phyloP scores from a whole-genome alignment of 169 alveolate species.

The Perkinsus marinus region DNA sequence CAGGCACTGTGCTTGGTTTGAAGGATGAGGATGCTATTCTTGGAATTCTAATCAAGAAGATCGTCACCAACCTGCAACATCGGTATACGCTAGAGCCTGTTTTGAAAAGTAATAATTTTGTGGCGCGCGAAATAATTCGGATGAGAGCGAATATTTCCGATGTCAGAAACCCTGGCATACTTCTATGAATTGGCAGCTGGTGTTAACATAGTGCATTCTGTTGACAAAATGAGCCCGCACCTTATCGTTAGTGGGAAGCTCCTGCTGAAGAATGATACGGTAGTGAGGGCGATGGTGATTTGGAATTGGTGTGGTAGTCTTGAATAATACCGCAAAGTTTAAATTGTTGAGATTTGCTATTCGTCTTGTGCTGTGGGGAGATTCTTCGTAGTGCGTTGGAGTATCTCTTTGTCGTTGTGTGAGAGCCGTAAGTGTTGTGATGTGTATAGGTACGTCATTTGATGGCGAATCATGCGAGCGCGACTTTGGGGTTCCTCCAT shows the following conservation, averaged over 20 bases:
- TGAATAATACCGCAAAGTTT: too few relatives aligned
- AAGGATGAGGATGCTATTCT: slow-evolving; percentile 52
- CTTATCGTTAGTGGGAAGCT: slow-evolving; percentile 75
- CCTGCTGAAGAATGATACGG: slow-evolving; percentile 70
- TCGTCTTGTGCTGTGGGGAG: not conserved
- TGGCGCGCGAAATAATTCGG: not conserved
- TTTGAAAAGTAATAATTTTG: not conserved
- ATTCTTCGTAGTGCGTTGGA: not conserved
- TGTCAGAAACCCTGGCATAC: slow-evolving; percentile 43
- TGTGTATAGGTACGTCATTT: slow-evolving; percentile 16
- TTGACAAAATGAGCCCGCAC: slow-evolving; percentile 70
- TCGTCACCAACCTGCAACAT: slow-evolving; percentile 23
- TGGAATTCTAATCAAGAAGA: slow-evolving; percentile 48
- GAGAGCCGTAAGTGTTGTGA: not conserved
- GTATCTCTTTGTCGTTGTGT: not conserved
- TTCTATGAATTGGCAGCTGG: slow-evolving; percentile 80
- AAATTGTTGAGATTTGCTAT: too few relatives aligned
- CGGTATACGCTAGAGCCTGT: slow-evolving; percentile 23
- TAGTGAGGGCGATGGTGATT: slow-evolving; percentile 6
- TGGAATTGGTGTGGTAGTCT: too few relatives aligned
- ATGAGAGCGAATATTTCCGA: not conserved
- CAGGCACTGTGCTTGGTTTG: slow-evolving; percentile 43
- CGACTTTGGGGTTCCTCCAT: slow-evolving; percentile 31
- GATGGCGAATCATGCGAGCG: slow-evolving; percentile 40
- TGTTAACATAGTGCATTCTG: slow-evolving; percentile 74